Percentiles rank a stretch among this genome's conserved stretches.
Evolutionary conservation across 805 yeast species (phyloP).

Genomic region (Nakazawaea wickerhamii): DNA sequence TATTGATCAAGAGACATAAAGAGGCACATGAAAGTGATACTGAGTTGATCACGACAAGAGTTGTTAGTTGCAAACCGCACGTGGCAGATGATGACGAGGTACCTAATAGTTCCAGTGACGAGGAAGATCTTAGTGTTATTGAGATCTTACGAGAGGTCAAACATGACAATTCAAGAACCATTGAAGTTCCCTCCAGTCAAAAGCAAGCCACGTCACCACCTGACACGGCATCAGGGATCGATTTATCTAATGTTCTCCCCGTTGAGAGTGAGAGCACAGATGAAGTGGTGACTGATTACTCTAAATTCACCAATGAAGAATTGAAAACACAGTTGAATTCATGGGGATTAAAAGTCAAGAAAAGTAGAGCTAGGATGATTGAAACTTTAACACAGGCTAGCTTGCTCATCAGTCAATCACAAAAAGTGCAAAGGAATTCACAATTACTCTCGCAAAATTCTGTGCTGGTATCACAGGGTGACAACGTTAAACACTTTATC

Average conservation of each 20-base stretch:
- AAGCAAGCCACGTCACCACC: neutral
- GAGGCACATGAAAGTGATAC: conserved; percentile 1
- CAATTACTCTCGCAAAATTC: conserved; percentile 10
- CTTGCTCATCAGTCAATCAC: conserved; percentile 17
- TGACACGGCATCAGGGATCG: neutral
- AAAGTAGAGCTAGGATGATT: conserved; percentile 29
- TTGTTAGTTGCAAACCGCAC: conserved; percentile 2
- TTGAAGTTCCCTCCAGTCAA: conserved; percentile 14
- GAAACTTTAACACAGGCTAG: conserved; percentile 22
- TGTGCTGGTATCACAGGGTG: conserved; percentile 13
- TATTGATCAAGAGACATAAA: conserved; percentile 3
- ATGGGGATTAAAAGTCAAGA: conserved; percentile 36
- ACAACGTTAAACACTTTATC: conserved; percentile 13
- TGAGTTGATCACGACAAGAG: conserved; percentile 7
- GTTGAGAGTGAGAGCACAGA: neutral
- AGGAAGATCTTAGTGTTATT: conserved; percentile 16
- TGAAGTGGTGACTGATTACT: conserved; percentile 13
- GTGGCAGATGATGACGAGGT: conserved; percentile 10
- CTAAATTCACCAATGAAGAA: conserved; percentile 16
- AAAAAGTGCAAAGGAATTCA: conserved; percentile 14
- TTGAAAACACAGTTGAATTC: conserved; percentile 22
- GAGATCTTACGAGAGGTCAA: conserved; percentile 10
- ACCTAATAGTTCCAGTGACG: conserved; percentile 26
- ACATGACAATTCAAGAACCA: conserved; percentile 3
- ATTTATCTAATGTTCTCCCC: neutral